Evolutionary conservation across 306 rosid genomes (phyloP).

Genomic region (Dryas octopetala): DNA sequence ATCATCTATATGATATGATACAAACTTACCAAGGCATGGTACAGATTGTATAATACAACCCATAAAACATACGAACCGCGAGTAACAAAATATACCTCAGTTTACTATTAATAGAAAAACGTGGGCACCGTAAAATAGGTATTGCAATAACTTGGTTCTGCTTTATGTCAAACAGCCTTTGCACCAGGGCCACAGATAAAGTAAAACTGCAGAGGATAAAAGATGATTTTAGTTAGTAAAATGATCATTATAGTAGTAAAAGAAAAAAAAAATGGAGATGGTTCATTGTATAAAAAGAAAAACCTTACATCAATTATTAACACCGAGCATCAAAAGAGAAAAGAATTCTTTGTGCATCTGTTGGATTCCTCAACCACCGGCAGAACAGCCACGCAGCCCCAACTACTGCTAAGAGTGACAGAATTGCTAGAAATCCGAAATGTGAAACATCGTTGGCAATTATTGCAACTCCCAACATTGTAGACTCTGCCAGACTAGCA

Average conservation of each 20-base stretch:
- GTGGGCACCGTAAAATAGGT: conserved; percentile 7
- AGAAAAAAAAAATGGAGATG: neutral
- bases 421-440: conserved; percentile 67
- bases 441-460: conserved; percentile 79
- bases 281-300: neutral
- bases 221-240: conserved; percentile 6
- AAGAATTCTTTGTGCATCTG: conserved; percentile 71
- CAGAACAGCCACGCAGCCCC: conserved; percentile 88
- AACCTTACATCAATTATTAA: conserved; percentile 45
- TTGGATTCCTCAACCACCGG: conserved; percentile 82
- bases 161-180: conserved; percentile 14
- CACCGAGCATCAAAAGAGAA: conserved; percentile 64
- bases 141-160: conserved; percentile 5
- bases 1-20: conserved; percentile 11
- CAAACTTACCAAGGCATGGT: neutral
- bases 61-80: neutral
- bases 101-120: conserved; percentile 14
- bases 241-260: neutral
- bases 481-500: conserved; percentile 90
- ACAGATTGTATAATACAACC: conserved; percentile 4
- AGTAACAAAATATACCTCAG: conserved; percentile 13
- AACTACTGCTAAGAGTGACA: conserved; percentile 83
- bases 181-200: conserved; percentile 17
- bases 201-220: conserved; percentile 11
- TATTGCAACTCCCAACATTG: conserved; percentile 85